Conservation (phyloP, 495 filamentous ascomycete species). For the Hypoxylon lenormandii region DNA sequence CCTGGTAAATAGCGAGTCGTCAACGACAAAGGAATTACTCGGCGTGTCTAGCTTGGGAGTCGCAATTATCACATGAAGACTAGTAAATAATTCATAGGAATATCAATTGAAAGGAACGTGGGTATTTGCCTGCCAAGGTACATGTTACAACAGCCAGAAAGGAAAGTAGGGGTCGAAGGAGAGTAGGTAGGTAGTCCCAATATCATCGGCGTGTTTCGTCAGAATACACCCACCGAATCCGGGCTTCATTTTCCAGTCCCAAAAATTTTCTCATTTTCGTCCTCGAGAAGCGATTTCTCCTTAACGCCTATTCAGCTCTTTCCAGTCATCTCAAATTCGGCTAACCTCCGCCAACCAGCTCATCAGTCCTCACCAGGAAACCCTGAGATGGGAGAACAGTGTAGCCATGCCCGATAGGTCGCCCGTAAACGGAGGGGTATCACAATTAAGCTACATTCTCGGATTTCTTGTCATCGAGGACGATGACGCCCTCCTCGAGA, state of each 20-base stretch:
- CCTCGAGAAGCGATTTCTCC: constrained; percentile 14
- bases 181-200: constrained; percentile 30
- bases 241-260: constrained; percentile 18
- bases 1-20: too few species aligned
- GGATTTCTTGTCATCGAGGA: constrained; percentile 47
- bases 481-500: constrained; percentile 43
- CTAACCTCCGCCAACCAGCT: constrained; percentile 16
- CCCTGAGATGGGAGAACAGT: background rate
- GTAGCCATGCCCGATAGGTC: background rate
- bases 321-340: constrained; percentile 14
- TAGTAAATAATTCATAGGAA: constrained; percentile 26
- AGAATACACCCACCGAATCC: constrained; percentile 21
- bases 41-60: background rate
- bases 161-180: constrained; percentile 42
- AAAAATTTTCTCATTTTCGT: constrained; percentile 16
- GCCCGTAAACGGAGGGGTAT: constrained; percentile 30
- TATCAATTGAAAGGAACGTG: constrained; percentile 49
- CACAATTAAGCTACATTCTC: constrained; percentile 46
- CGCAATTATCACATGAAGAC: background rate
- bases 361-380: constrained; percentile 16
- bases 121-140: constrained; percentile 41
- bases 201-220: constrained; percentile 1
- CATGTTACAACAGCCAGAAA: constrained; percentile 38
- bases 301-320: constrained; percentile 25
- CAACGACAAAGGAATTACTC: too few species aligned